Base-by-base conservation (phyloP, 352 stramenopile genomes). In the Blastocystis sp. region DNA sequence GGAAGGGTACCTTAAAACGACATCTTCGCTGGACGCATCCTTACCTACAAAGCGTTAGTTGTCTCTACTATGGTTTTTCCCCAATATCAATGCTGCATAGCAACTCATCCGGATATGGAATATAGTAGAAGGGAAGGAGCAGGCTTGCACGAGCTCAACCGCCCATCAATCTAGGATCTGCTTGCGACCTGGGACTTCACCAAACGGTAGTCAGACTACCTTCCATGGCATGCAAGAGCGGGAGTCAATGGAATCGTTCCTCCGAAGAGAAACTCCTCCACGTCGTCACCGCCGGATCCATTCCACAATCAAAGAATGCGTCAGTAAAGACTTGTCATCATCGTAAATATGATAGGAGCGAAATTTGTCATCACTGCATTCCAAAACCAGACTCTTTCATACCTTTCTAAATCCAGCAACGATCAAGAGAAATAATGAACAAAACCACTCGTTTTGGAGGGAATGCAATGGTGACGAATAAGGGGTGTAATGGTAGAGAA, bases 41-140 rank as follows among this genome's bases (percentile, higher is more conserved):
- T 16, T 40, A 40, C 32, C 53, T 79, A 79, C 24, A 79, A 79
- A 65, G 1, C n/a, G 27, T 61, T 38, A 79, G 53, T 4, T 85
- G 63, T 85, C 29, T 85, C 63, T 51, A 76, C 59, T 85, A 85
- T 85, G 75, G 75, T 79, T 79, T 79, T 65, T 79, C 69, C 69
- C 34, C 48, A 79, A 79, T 65, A 85, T 85, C 75, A 48, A 76
- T 16, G 75, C 59, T 85, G 63, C 75, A 85, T n/a, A 85, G 75
- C 63, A 85, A 76, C 75, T 85, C 75, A 72, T 85, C 75, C 75
- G 75, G 75, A 85, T 34, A 42, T 73, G 75, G 75, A 85, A 85
- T 85, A 85, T 85, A 85, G 59, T 76, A 56, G 63, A 48, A 76
- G 63, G 75, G 63, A 27, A 61, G 75, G 75, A 85, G 75, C 75